These are phyloP conservation scores for Barbatosphaeria neglecta DNA, from an alignment of 495 filamentous ascomycete species.

Conservation along the genomic window DNA sequence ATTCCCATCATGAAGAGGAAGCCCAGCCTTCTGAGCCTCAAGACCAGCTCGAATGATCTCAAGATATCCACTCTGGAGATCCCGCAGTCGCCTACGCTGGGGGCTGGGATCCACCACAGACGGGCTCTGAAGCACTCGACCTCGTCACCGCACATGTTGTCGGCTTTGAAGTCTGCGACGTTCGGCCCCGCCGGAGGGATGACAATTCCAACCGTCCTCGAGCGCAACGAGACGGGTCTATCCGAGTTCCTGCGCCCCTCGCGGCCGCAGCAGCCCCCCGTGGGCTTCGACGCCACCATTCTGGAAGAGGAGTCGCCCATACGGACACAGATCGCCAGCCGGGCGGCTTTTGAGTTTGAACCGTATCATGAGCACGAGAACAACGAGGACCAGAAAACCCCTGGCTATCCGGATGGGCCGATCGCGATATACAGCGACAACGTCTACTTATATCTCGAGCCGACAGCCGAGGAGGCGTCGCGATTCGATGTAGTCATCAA, in stretches of 20 bases:
- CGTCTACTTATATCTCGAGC: constrained; percentile 88
- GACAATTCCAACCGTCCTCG: constrained; percentile 38
- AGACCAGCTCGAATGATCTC: constrained; percentile 43
- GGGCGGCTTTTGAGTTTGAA: constrained; percentile 39
- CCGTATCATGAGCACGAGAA: constrained; percentile 40
- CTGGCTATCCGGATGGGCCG: constrained; percentile 86
- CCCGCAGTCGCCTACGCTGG: constrained; percentile 29
- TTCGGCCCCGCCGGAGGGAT: constrained; percentile 43
- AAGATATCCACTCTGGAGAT: constrained; percentile 29
- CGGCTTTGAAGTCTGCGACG: constrained; percentile 36
- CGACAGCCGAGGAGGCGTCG: constrained; percentile 70
- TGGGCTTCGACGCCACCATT: constrained; percentile 30
- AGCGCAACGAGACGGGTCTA: constrained; percentile 35
- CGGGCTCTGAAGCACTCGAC: constrained; percentile 41
- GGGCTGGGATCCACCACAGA: constrained; percentile 40
- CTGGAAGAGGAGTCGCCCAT: constrained; percentile 73
- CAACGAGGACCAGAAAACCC: constrained; percentile 68
- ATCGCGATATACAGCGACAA: constrained; percentile 86
- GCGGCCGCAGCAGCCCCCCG: constrained; percentile 14
- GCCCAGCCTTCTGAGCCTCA: constrained; percentile 63
- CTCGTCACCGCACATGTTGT: constrained; percentile 43
- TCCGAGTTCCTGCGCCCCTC: constrained; percentile 37
- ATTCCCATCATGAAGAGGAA: constrained; percentile 59
- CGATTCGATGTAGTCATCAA: constrained; percentile 90
- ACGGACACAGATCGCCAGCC: constrained; percentile 43